These are phyloP conservation scores for Eucalyptus polyanthemos DNA, from an alignment of 345 rosid genomes.

Conservation along the genomic window DNA sequence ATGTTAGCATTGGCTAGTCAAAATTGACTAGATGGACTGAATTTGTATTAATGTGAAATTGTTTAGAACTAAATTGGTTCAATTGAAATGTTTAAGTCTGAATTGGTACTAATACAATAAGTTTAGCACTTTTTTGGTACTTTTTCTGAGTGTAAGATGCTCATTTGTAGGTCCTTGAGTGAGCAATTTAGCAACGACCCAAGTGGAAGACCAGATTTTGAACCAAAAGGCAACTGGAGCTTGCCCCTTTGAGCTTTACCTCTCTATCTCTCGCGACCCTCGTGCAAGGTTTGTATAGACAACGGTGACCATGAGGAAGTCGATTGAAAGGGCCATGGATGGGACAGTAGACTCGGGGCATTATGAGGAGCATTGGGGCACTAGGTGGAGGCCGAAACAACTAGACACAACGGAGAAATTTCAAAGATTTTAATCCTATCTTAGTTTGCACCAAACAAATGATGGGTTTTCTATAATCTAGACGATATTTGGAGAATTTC, in stretches of 20 bases:
- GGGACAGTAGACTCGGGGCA: neutral
- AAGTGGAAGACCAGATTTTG: neutral
- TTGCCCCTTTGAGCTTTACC: neutral
- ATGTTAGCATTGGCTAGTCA: rapidly evolving
- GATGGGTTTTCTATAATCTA: neutral
- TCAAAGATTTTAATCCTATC: neutral
- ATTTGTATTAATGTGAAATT: too few species aligned
- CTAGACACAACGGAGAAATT: neutral
- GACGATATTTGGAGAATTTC: neutral
- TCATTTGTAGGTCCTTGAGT: neutral
- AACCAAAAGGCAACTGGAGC: neutral
- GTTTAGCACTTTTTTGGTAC: too few species aligned
- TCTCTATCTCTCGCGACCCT: neutral
- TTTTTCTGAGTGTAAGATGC: neutral
- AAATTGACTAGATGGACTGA: rapidly evolving
- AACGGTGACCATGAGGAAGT: neutral
- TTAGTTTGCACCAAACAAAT: neutral
- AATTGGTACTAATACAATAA: too few species aligned
- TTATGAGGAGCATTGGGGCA: too few species aligned
- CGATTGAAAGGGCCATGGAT: neutral
- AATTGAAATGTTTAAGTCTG: too few species aligned
- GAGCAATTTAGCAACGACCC: neutral
- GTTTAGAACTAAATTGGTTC: too few species aligned
- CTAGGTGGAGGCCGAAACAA: rapidly evolving
- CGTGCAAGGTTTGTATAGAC: neutral